Base-by-base conservation (phyloP, 2,329 filamentous ascomycete genomes). In the Ceratocystis eucalypticola region DNA sequence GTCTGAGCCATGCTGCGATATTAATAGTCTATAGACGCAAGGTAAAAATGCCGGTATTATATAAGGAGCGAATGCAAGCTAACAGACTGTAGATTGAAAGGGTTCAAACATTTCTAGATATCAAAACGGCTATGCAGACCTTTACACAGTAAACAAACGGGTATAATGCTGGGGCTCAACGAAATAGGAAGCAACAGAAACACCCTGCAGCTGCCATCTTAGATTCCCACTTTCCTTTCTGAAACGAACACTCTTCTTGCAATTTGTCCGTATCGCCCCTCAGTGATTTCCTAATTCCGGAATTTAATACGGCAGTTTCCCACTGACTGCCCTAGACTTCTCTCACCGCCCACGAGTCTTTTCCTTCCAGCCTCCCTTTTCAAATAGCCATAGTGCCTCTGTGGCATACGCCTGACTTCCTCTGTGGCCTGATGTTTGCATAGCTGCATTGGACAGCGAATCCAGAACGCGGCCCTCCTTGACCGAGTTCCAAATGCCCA, bases 361-460 rank as follows among this genome's bases (percentile, higher is more conserved):
- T 78, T 77, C 86, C 76, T 73, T 88, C 88, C 80, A 88, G 73
- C 80, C 88, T 70, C 90, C 90, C 74, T 83, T 84, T 72, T 85
- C 82, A 70, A 82, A 92, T 69, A 96, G 75, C 92, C 93, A 96
- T 17, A 96, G 77, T 0, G 91, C 92, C 75, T 97, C 93, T 2
- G 88, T 86, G 10, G 93, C 92, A 79, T 92, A 96, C 0, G 88
- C 87, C 71, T 86, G 84, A 62, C 89, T 90, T 67, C 90, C 93
- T 68, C 88, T 79, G 79, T 96, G 92, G 0, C 86, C 86, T 33
- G 79, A 77, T 45, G 84, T 85, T 68, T 81, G 82, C 64, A 84
- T 83, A 48, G 89, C 89, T 71, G 94, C 92, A 69, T 88, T 85
- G 67, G 88, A 82, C 72, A 97, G 78, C 20, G 84, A 88, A 67